Conservation (phyloP, 2,329 filamentous ascomycete species). For the Fusarium camptoceras region DNA sequence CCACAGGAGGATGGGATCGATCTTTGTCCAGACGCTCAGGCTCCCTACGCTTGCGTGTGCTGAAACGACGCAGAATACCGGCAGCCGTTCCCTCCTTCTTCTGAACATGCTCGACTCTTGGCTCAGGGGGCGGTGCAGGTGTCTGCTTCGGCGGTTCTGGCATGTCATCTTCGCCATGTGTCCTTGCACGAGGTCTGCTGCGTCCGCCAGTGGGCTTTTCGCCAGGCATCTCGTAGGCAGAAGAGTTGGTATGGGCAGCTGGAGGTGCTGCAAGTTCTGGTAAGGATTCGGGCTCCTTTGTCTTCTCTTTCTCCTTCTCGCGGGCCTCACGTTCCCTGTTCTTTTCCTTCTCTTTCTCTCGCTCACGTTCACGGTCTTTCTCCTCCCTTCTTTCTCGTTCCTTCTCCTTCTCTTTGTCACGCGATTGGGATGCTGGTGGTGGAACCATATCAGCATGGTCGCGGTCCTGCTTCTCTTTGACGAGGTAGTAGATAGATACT, state of each 20-base stretch:
- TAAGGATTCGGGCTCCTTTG: slow-evolving; percentile 62
- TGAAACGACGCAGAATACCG: slow-evolving; percentile 88
- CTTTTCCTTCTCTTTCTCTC: slow-evolving; percentile 41
- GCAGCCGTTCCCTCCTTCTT: slow-evolving; percentile 91
- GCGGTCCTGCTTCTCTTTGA: slow-evolving; percentile 91
- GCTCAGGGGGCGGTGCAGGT: slow-evolving; percentile 58
- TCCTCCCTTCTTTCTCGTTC: slow-evolving; percentile 47
- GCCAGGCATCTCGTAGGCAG: slow-evolving; percentile 87
- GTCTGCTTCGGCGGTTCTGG: slow-evolving; percentile 64
- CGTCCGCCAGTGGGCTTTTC: slow-evolving; percentile 88
- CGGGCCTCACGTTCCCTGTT: slow-evolving; percentile 36
- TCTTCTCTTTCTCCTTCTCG: slow-evolving; percentile 47
- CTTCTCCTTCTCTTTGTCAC: slow-evolving; percentile 50
- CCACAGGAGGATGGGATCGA: slow-evolving; percentile 75
- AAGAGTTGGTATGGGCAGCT: slow-evolving; percentile 88
- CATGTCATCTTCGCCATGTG: slow-evolving; percentile 93
- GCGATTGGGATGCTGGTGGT: slow-evolving; percentile 59
- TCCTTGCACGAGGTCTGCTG: slow-evolving; percentile 85
- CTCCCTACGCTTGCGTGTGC: slow-evolving; percentile 82
- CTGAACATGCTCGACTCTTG: slow-evolving; percentile 68
- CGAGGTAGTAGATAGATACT: slow-evolving; percentile 93
- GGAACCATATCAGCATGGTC: slow-evolving; percentile 63
- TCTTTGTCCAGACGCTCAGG: slow-evolving; percentile 71
- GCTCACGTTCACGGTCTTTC: slow-evolving; percentile 43
- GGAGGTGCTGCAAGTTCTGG: slow-evolving; percentile 84